Conservation (phyloP, 345 rosid genomes). For the Mangifera indica region DNA sequence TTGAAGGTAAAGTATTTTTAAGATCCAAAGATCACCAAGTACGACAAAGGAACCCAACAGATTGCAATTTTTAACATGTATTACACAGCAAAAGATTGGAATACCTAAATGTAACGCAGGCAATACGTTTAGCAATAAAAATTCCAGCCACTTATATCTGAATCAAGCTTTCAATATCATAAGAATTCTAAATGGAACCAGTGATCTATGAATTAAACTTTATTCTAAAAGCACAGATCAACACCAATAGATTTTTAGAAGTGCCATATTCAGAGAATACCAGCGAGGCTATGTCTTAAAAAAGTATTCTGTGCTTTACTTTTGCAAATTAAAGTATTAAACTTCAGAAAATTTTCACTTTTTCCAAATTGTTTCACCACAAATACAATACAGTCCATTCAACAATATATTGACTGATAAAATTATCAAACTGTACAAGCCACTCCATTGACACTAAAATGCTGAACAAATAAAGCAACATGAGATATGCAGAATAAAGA, state of each 20-base stretch:
- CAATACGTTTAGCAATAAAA: no score
- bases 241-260: neutral
- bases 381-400: neutral
- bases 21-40: neutral
- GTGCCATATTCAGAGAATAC: neutral
- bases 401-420: neutral
- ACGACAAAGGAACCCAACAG: neutral
- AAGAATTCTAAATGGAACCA: neutral
- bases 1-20: neutral
- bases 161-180: neutral
- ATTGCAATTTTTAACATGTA: neutral
- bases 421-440: neutral
- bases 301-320: neutral
- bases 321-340: slow-evolving; percentile 1
- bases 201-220: neutral
- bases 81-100: neutral
- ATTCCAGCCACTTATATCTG: neutral
- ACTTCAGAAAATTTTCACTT: neutral
- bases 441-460: neutral
- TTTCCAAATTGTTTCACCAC: neutral
- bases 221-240: neutral
- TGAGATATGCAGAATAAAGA: slow-evolving; percentile 6
- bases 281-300: neutral
- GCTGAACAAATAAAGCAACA: neutral
- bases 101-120: no score